Percentiles rank a stretch among this genome's conserved stretches.
phyloP scores from a whole-genome alignment of 1,284 basidiomycete species.

The Amylostereum areolatum region DNA sequence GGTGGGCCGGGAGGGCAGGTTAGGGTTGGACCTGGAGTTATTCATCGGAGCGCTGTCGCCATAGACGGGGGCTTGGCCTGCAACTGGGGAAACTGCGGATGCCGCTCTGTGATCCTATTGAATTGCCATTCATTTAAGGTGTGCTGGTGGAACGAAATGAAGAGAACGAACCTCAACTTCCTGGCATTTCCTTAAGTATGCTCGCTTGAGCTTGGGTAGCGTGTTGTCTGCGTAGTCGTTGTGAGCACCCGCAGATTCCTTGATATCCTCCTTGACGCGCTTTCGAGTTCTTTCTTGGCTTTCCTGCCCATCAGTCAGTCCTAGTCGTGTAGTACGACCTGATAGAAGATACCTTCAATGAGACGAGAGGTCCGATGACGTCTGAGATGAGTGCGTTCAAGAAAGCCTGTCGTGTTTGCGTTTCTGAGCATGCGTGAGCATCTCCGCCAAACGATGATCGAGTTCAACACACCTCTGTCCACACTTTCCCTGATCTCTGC shows the following conservation, averaged over 20 bases:
- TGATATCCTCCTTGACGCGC: conserved; percentile 86
- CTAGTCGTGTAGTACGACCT: conserved; percentile 2
- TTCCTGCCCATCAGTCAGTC: conserved; percentile 41
- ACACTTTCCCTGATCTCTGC: conserved; percentile 77
- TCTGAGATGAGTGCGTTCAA: conserved; percentile 63
- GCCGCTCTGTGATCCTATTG: conserved; percentile 16
- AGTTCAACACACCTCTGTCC: conserved; percentile 54
- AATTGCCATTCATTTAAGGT: neutral
- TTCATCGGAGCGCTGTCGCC: conserved; percentile 23
- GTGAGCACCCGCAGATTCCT: conserved; percentile 66
- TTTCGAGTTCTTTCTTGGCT: conserved; percentile 84
- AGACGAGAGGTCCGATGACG: conserved; percentile 61
- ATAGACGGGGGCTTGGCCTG: neutral
- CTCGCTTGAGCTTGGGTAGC: conserved; percentile 72
- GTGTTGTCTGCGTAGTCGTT: conserved; percentile 72
- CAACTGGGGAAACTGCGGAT: conserved; percentile 1
- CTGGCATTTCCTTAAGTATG: conserved; percentile 75
- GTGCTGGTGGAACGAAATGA: neutral
- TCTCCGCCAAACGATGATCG: conserved; percentile 1
- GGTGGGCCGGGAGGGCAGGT: conserved; percentile 26
- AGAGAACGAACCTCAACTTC: conserved; percentile 64
- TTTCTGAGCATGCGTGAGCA: conserved; percentile 43
- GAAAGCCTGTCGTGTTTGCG: conserved; percentile 77
- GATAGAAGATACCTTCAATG: conserved; percentile 45
- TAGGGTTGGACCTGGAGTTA: conserved; percentile 26